phyloP scores from a whole-genome alignment of 192 early-diverging fungal species.

The Ramicandelaber brevisporus region DNA sequence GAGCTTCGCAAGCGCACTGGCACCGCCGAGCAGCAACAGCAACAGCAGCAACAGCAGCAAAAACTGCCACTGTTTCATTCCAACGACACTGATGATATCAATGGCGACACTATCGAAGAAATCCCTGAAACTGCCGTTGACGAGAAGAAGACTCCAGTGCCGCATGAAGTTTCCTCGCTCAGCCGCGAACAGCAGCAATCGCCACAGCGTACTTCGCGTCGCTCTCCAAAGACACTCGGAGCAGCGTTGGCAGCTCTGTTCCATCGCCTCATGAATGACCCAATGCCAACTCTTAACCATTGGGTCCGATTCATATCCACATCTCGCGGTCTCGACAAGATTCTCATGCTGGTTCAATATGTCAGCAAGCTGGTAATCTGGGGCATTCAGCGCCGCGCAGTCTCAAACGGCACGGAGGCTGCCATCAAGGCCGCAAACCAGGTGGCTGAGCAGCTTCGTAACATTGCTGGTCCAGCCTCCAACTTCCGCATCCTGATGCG shows the following conservation, averaged over 20 bases:
- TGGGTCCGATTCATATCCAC: constrained; percentile 22
- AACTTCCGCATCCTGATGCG: constrained; percentile 85
- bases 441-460: constrained; percentile 40
- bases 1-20: too few species aligned
- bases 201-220: neutral
- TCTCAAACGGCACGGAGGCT: too few species aligned
- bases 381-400: too few species aligned
- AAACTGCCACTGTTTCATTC: too few species aligned
- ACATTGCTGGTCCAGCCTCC: constrained; percentile 59
- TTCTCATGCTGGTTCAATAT: constrained; percentile 67
- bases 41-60: too few species aligned
- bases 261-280: constrained; percentile 15
- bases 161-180: constrained; percentile 1
- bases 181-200: neutral
- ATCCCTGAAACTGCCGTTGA: neutral
- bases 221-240: constrained; percentile 4
- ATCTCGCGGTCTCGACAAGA: constrained; percentile 40
- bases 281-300: constrained; percentile 36
- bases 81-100: neutral
- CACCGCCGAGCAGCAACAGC: too few species aligned
- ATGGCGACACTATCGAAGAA: constrained; percentile 1
- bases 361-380: constrained; percentile 73
- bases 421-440: constrained; percentile 25
- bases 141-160: constrained; percentile 3
- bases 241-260: constrained; percentile 13